These are phyloP conservation scores for Nakazawaea ambrosiae DNA, from an alignment of 805 yeast genomes.

Conservation along the genomic window DNA sequence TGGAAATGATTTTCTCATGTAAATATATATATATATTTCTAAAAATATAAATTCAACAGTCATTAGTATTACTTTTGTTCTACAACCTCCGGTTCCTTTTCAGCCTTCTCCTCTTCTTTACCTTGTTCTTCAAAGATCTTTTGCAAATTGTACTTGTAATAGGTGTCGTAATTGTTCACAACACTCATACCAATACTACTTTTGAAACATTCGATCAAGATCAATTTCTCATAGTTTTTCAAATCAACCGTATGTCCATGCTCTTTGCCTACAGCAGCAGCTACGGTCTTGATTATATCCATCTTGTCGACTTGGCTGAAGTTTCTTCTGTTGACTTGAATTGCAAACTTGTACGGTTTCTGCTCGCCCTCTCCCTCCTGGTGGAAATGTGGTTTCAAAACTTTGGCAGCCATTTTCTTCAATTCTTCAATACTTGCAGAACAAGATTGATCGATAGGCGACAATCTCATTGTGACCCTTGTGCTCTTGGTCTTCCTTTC, in stretches of 20 bases:
- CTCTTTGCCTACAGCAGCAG: slow-evolving; percentile 61
- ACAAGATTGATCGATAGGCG: slow-evolving; percentile 74
- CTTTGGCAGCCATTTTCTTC: slow-evolving; percentile 45
- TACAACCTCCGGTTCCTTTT: no score
- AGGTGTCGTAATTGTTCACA: slow-evolving; percentile 54
- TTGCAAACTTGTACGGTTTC: slow-evolving; percentile 56
- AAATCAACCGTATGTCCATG: slow-evolving; percentile 75
- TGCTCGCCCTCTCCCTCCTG: slow-evolving; percentile 26
- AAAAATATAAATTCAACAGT: no score
- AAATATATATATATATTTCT: no score
- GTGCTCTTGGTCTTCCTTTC: slow-evolving; percentile 50
- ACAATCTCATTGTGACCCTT: slow-evolving; percentile 67
- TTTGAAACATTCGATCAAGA: slow-evolving; percentile 84
- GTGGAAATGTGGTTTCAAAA: slow-evolving; percentile 68
- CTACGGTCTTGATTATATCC: slow-evolving; percentile 68
- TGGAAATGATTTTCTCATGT: slow-evolving; percentile 1
- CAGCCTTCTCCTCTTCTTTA: background rate
- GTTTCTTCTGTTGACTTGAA: slow-evolving; percentile 72
- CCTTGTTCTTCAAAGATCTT: slow-evolving; percentile 57
- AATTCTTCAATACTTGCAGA: slow-evolving; percentile 68
- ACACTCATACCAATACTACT: slow-evolving; percentile 84
- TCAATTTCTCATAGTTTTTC: slow-evolving; percentile 68
- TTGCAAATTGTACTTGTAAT: slow-evolving; percentile 71
- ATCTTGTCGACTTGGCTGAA: slow-evolving; percentile 66
- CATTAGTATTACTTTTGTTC: no score